phyloP scores from a whole-genome alignment of 768 basidiomycete genomes.

The Rhodotorula sphaerocarpa region DNA sequence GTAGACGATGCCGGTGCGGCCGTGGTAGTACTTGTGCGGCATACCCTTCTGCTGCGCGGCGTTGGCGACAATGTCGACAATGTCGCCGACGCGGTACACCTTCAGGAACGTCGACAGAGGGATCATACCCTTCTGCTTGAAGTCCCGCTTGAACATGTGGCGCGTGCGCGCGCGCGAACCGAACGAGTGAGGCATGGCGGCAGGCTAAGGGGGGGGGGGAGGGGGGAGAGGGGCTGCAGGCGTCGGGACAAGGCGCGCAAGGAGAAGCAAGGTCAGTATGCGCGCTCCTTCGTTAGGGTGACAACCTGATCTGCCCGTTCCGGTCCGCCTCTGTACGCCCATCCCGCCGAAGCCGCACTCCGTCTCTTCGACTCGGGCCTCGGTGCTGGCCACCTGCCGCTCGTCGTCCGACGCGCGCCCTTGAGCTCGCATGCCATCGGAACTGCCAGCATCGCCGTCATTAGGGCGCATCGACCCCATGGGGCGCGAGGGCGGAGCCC shows the following conservation, averaged over 20 bases:
- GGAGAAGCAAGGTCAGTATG: neutral
- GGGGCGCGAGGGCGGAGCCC: no score
- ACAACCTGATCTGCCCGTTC: no score
- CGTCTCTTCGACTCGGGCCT: no score
- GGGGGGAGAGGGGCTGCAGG: neutral
- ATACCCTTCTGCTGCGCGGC: conserved; percentile 99
- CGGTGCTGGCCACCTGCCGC: no score
- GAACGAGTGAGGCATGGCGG: conserved; percentile 93
- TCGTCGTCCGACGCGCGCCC: no score
- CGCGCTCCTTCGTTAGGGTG: no score
- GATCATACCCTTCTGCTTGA: conserved; percentile 90
- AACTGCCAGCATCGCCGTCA: no score
- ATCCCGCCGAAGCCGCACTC: no score
- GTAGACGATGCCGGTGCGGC: conserved; percentile 95
- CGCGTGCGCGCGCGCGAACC: conserved; percentile 99
- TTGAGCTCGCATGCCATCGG: no score
- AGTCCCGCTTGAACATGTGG: conserved; percentile 94
- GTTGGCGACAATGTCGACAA: conserved; percentile 99
- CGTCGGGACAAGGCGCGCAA: neutral
- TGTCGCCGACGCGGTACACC: conserved; percentile 91
- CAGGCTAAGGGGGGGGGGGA: conserved; percentile 7
- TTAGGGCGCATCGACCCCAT: no score
- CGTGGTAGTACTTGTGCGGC: conserved; percentile 98
- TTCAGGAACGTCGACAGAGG: conserved; percentile 87
- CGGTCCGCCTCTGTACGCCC: no score